Evolutionary conservation across 1,284 basidiomycete genomes (phyloP).

Genomic region (Apiotrichum gracile): DNA sequence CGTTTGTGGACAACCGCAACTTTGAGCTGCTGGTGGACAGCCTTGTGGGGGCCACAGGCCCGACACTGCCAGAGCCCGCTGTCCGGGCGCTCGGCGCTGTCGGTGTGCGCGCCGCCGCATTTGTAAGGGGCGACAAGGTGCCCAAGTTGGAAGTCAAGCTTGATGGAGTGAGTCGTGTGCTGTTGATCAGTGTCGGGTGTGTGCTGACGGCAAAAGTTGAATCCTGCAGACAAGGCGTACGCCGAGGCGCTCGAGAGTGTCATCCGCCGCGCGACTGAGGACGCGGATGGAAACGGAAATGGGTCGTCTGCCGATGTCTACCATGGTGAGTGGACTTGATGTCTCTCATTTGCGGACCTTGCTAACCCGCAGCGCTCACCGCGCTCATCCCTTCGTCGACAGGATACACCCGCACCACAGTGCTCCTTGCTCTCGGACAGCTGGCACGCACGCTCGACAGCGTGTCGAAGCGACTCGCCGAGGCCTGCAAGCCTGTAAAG

Average conservation of each 20-base stretch:
- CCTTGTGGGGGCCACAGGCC: neutral
- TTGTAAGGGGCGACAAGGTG: neutral
- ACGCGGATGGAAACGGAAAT: neutral
- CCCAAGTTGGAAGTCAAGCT: neutral
- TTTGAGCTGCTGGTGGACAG: conserved; percentile 7
- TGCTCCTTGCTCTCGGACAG: conserved; percentile 1
- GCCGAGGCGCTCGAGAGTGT: neutral
- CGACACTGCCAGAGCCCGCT: neutral
- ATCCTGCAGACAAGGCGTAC: conserved; percentile 3
- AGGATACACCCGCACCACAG: neutral
- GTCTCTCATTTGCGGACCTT: neutral
- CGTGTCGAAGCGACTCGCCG: conserved; percentile 6
- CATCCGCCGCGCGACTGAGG: conserved; percentile 1
- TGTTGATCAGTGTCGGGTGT: neutral
- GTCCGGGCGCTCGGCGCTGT: conserved; percentile 6
- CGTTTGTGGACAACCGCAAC: conserved; percentile 16
- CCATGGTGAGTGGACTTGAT: neutral
- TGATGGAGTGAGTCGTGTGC: neutral
- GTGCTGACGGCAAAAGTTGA: neutral
- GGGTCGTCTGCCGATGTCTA: neutral
- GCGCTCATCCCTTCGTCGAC: neutral
- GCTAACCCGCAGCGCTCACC: neutral
- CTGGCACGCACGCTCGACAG: conserved; percentile 10
- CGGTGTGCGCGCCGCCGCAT: neutral
- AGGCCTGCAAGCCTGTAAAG: conserved; percentile 15